A percentile compares a stretch with the other conserved stretches of the same genome.
These are phyloP conservation scores for Anthostomella pinea DNA, from an alignment of 2,329 filamentous ascomycete species.

Conservation along the genomic window DNA sequence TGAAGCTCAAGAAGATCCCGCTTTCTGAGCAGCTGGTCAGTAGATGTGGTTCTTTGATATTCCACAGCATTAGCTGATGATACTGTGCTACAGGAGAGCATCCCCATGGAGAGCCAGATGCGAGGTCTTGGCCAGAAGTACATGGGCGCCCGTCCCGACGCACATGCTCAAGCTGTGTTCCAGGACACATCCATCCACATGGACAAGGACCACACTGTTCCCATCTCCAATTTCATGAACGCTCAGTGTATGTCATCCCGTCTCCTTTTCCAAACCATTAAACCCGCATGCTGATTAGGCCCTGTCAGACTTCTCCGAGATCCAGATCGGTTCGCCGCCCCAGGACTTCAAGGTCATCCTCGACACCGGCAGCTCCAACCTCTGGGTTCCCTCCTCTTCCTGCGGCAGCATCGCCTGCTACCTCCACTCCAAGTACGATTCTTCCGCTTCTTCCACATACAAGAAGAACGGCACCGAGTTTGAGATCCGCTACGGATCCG, in stretches of 20 bases:
- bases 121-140: slow-evolving; percentile 92
- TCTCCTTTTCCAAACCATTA: not conserved
- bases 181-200: slow-evolving; percentile 65
- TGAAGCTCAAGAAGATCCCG: slow-evolving; percentile 96
- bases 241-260: slow-evolving; percentile 77
- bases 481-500: slow-evolving; percentile 93
- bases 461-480: slow-evolving; percentile 92
- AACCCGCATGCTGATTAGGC: slow-evolving; percentile 5
- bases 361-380: slow-evolving; percentile 97
- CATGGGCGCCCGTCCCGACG: slow-evolving; percentile 74
- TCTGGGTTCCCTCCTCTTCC: slow-evolving; percentile 91
- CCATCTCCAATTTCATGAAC: slow-evolving; percentile 96
- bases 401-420: slow-evolving; percentile 98
- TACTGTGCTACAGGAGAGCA: slow-evolving; percentile 56
- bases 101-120: slow-evolving; percentile 78
- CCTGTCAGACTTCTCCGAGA: slow-evolving; percentile 86
- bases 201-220: slow-evolving; percentile 72
- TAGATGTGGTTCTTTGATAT: no score
- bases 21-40: slow-evolving; percentile 88
- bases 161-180: slow-evolving; percentile 75
- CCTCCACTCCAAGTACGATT: slow-evolving; percentile 95
- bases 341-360: slow-evolving; percentile 98
- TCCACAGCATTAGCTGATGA: no score
- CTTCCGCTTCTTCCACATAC: slow-evolving; percentile 81
- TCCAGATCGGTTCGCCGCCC: slow-evolving; percentile 84